These are phyloP conservation scores for Fraxinus latifolia DNA, from an alignment of 305 asterid species.

Conservation along the genomic window DNA sequence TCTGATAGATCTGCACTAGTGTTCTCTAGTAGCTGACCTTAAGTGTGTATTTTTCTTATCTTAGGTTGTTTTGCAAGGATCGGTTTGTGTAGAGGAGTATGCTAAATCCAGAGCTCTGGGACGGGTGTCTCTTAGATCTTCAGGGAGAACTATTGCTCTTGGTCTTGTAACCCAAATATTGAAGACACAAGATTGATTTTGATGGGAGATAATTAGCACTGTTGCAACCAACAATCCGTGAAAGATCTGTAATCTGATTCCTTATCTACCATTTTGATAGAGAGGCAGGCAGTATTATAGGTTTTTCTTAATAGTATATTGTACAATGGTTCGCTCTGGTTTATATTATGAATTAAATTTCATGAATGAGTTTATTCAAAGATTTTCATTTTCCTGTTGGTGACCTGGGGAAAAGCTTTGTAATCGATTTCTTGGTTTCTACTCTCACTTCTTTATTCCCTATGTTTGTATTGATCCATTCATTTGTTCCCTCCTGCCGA, in stretches of 20 bases:
- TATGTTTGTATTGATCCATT: not conserved
- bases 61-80: constrained; percentile 68
- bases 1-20: not conserved
- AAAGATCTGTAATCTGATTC: not conserved
- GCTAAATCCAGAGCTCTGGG: constrained; percentile 70
- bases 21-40: not conserved
- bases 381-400: not conserved
- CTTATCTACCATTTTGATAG: constrained; percentile 20
- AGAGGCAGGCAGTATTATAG: not conserved
- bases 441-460: not conserved
- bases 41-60: not conserved
- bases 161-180: constrained; percentile 68
- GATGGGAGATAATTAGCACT: not conserved
- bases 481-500: constrained; percentile 30
- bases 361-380: not conserved
- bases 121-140: constrained; percentile 76
- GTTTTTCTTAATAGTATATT: not conserved
- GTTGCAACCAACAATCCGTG: not conserved
- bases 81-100: constrained; percentile 76
- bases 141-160: constrained; percentile 82
- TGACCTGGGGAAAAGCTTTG: not conserved
- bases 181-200: constrained; percentile 31
- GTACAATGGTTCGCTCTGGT: not conserved
- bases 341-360: constrained; percentile 6
- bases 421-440: not conserved